These are phyloP conservation scores for Eimeria sp. DNA, from an alignment of 169 alveolate species.

Conservation along the genomic window DNA sequence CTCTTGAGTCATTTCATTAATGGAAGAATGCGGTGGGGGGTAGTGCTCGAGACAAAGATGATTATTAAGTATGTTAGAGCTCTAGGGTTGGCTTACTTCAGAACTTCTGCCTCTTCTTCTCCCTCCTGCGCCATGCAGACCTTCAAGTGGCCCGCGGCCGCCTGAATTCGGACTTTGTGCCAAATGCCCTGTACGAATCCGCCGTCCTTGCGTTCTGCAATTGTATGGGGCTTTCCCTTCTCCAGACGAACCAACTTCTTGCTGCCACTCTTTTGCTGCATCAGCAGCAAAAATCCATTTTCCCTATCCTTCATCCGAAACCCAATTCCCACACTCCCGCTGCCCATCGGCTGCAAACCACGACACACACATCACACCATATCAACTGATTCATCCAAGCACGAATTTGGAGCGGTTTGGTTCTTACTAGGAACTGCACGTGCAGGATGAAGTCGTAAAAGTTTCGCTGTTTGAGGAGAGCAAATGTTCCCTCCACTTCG, in stretches of 20 bases:
- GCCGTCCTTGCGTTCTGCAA: slow-evolving; percentile 90
- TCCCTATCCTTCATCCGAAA: slow-evolving; percentile 93
- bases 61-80: too few relatives aligned
- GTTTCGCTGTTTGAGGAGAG: slow-evolving; percentile 90
- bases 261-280: slow-evolving; percentile 89
- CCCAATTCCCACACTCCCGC: slow-evolving; percentile 93
- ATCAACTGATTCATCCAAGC: background rate
- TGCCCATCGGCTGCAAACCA: slow-evolving; percentile 85
- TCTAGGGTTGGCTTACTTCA: background rate
- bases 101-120: slow-evolving; percentile 75
- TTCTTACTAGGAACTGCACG: slow-evolving; percentile 87
- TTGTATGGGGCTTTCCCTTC: slow-evolving; percentile 89
- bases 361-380: background rate
- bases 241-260: slow-evolving; percentile 91
- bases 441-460: slow-evolving; percentile 90
- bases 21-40: too few relatives aligned
- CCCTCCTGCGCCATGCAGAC: slow-evolving; percentile 86
- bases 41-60: background rate
- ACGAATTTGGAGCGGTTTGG: background rate
- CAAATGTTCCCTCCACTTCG: slow-evolving; percentile 92
- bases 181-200: slow-evolving; percentile 89
- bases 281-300: slow-evolving; percentile 91
- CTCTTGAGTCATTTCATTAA: too few relatives aligned
- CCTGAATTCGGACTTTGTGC: slow-evolving; percentile 87
- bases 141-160: slow-evolving; percentile 85